A percentile compares a stretch with the other conserved stretches of the same genome.
These are phyloP conservation scores for Claviceps sorghi DNA, from an alignment of 2,329 filamentous ascomycete species.

Conservation along the genomic window DNA sequence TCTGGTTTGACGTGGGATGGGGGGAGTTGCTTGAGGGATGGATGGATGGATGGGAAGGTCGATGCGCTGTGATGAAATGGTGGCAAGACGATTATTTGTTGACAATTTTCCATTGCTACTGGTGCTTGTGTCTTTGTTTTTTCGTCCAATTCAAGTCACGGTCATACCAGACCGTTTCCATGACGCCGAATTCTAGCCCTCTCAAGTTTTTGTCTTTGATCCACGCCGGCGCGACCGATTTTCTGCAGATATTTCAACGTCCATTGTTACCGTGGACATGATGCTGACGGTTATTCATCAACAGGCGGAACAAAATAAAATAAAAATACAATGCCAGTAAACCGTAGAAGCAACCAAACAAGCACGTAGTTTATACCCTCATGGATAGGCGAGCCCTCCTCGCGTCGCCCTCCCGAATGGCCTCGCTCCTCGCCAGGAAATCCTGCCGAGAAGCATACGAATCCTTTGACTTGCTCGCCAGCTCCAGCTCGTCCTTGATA, in stretches of 20 bases:
- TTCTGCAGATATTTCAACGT: not conserved
- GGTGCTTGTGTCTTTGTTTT: not conserved
- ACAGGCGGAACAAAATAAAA: not conserved
- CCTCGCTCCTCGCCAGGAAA: slow-evolving; percentile 51
- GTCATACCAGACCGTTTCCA: not conserved
- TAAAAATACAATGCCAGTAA: not conserved
- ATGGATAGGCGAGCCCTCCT: slow-evolving; percentile 36
- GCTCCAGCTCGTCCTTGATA: slow-evolving; percentile 52
- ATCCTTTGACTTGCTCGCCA: slow-evolving; percentile 49
- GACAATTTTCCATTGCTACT: not conserved
- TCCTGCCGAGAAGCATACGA: slow-evolving; percentile 48
- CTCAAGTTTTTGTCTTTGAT: not conserved
- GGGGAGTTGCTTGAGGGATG: no score
- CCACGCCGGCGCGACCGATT: not conserved
- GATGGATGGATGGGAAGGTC: no score
- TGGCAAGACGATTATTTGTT: not conserved
- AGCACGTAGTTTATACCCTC: slow-evolving; percentile 11
- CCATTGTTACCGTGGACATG: not conserved
- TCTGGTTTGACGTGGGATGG: not conserved
- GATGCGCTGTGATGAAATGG: no score
- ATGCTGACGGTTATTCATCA: not conserved
- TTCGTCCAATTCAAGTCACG: not conserved
- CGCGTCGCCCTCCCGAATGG: slow-evolving; percentile 45
- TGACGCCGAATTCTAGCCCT: not conserved
- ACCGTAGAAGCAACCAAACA: not conserved